A percentile compares a stretch with the other conserved stretches of the same genome.
These are phyloP conservation scores for Pichia sp. DNA, from an alignment of 1,139 yeast genomes.

Conservation along the genomic window DNA sequence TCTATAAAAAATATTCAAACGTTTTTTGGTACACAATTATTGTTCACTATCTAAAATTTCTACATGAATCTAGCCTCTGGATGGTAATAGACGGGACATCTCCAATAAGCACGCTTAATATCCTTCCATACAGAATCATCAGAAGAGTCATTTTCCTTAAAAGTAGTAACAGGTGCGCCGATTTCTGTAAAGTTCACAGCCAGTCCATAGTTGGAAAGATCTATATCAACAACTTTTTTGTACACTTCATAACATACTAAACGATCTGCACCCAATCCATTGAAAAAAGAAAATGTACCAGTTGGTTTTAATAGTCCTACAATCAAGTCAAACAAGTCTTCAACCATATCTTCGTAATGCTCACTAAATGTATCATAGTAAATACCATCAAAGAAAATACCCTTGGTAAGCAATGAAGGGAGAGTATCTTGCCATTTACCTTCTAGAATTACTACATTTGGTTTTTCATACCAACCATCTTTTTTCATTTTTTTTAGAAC, in stretches of 20 bases:
- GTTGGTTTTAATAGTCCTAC: constrained; percentile 79
- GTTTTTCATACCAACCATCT: constrained; percentile 82
- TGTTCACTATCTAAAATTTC: background rate
- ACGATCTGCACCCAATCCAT: constrained; percentile 95
- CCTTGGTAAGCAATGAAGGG: constrained; percentile 56
- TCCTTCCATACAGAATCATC: constrained; percentile 59
- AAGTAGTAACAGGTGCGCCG: constrained; percentile 35
- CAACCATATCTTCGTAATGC: constrained; percentile 68
- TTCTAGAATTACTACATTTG: constrained; percentile 64
- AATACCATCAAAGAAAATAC: constrained; percentile 76
- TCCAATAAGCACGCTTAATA: constrained; percentile 69
- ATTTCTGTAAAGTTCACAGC: constrained; percentile 46
- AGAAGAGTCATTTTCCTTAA: constrained; percentile 23
- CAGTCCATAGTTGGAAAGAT: constrained; percentile 73
- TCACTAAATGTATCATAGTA: constrained; percentile 93
- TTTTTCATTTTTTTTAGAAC: constrained; percentile 59
- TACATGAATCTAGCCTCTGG: constrained; percentile 47
- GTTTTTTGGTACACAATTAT: background rate
- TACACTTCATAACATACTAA: constrained; percentile 85
- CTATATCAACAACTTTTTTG: constrained; percentile 72
- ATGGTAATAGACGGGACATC: constrained; percentile 59
- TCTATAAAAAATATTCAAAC: no score
- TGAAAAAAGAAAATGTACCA: constrained; percentile 83
- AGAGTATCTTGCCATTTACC: constrained; percentile 91
- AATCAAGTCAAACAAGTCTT: constrained; percentile 71